Percentiles rank a stretch among this genome's conserved stretches.
Conservation (phyloP, 305 asterid genomes). For the Euphrasia arctica region DNA sequence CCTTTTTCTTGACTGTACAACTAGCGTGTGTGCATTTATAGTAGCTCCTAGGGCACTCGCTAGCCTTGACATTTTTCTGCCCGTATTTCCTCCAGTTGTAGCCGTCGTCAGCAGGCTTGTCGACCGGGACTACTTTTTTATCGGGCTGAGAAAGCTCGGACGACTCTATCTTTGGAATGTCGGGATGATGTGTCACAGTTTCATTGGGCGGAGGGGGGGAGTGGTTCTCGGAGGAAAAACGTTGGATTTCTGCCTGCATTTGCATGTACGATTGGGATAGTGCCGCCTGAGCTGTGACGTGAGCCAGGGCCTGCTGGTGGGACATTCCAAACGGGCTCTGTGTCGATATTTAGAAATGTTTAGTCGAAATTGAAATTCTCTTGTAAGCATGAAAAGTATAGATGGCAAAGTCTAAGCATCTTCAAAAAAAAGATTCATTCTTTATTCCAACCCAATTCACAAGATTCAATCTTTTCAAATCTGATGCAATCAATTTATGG, state of each 20-base stretch:
- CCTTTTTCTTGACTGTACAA: conserved; percentile 89
- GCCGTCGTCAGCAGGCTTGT: conserved; percentile 81
- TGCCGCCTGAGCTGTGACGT: conserved; percentile 95
- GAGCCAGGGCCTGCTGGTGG: conserved; percentile 94
- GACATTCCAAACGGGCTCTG: conserved; percentile 99
- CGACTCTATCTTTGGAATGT: conserved; percentile 33
- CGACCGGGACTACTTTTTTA: conserved; percentile 35
- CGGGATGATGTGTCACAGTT: conserved; percentile 31
- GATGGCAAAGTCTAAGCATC: not conserved
- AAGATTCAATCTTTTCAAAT: not conserved
- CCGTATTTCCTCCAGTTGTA: conserved; percentile 99
- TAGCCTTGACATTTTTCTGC: conserved; percentile 86
- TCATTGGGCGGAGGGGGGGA: conserved; percentile 38
- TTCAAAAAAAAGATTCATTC: not conserved
- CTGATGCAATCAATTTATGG: not conserved
- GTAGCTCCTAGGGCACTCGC: conserved; percentile 94
- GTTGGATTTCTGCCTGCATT: conserved; percentile 50
- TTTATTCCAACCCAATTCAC: not conserved
- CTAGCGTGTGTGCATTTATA: conserved; percentile 66
- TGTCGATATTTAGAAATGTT: conserved; percentile 19
- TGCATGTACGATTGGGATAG: conserved; percentile 58
- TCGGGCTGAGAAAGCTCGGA: conserved; percentile 42
- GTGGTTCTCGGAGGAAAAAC: conserved; percentile 34
- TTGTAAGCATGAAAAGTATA: not conserved
- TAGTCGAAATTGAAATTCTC: not conserved